Base-by-base conservation (phyloP, 2,329 filamentous ascomycete genomes). In the Alternaria sp. region DNA sequence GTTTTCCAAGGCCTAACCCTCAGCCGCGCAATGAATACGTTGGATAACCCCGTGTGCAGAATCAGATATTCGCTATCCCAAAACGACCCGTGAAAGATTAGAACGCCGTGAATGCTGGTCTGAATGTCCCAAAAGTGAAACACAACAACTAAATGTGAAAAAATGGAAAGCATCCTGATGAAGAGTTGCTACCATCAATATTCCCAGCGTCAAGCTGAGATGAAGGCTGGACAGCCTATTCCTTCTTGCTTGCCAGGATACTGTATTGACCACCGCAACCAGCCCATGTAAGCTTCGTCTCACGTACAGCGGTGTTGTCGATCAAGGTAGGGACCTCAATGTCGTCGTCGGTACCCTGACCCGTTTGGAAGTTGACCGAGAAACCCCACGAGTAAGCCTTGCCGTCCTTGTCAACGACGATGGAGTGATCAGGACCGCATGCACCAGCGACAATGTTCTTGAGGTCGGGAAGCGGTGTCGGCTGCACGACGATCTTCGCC, bases 211-310 rank as follows among this genome's bases (percentile, higher is more conserved):
- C 10, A 19, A 32, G n/a, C 36, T 40, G 28, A 50, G 21, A 13
- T 19, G 25, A 9, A 60, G 51, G 36, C 40, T 26, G n/a, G 23
- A 15, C 9, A n/a, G 30, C 40, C 47, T 71, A 72, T 61, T 70
- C 66, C 58, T 74, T 75, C 66, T 73, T 71, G 52, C 70, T 74
- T 40, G 85, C 84, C n/a, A 92, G 72, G 23, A 92, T 81, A 1
- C 89, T 91, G 79, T 89, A 97, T 76, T 97, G 94, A 6, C 93
- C 93, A 68, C 95, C 94, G n/a, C 91, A 91, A 46, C 92, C 92
- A n/a, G 91, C 92, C 81, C 86, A 93, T 32, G 89, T 85, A 46
- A 97, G 85, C 79, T 90, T 89, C 81, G 91, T 90, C 45, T 88
- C 92, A 28, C 89, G 86, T 26, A 96, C 87, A 45, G 93, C 93